These are phyloP conservation scores for Ustilago curta DNA, from an alignment of 1,284 basidiomycete genomes.

Conservation along the genomic window DNA sequence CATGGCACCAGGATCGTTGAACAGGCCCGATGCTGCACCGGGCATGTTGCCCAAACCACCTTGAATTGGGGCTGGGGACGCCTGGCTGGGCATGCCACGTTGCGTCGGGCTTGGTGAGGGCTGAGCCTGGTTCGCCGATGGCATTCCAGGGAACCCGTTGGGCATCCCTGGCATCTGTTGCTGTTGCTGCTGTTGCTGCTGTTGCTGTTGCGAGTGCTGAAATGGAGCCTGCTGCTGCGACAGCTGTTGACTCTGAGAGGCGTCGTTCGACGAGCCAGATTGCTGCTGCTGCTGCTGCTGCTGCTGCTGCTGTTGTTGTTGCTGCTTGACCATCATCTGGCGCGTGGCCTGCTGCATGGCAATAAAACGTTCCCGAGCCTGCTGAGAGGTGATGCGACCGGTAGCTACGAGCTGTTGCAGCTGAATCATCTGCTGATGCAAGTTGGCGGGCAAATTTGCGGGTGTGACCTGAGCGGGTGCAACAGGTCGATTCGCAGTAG, in stretches of 20 bases:
- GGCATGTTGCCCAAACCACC: conserved; percentile 34
- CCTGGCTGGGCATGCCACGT: conserved; percentile 21
- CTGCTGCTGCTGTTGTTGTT: conserved; percentile 33
- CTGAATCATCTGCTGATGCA: conserved; percentile 60
- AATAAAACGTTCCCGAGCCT: conserved; percentile 58
- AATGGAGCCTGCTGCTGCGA: conserved; percentile 13
- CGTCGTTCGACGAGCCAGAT: conserved; percentile 12
- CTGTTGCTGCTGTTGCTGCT: conserved; percentile 7
- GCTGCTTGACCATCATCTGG: conserved; percentile 51
- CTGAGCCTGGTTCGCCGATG: conserved; percentile 13
- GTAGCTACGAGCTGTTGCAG: conserved; percentile 54
- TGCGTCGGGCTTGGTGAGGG: conserved; percentile 17
- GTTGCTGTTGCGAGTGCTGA: conserved; percentile 18
- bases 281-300: conserved; percentile 12
- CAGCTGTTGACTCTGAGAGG: conserved; percentile 4
- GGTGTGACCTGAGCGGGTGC: conserved; percentile 25
- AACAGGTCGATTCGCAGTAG: conserved; percentile 14
- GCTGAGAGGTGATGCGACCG: conserved; percentile 60
- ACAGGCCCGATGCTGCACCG: conserved; percentile 22
- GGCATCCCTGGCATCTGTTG: conserved; percentile 16
- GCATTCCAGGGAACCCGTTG: conserved; percentile 26
- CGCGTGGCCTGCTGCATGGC: conserved; percentile 60
- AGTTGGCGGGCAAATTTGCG: conserved; percentile 37
- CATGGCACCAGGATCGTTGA: conserved; percentile 27
- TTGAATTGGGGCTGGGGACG: conserved; percentile 30